Evolutionary conservation across 73 alveolate genomes (phyloP).

Genomic region (Breviolum minutum): DNA sequence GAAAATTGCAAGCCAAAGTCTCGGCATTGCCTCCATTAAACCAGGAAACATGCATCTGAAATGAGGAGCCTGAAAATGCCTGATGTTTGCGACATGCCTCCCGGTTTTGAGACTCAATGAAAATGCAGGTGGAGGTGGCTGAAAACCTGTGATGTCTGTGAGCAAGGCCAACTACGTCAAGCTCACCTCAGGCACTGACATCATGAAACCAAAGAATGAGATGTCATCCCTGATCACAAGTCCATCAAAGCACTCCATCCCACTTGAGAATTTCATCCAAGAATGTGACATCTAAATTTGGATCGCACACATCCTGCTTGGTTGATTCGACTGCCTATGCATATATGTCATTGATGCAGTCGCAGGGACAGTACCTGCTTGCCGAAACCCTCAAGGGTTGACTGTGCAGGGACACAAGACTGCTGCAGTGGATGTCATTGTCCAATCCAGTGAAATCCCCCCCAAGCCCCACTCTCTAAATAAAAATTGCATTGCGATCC

Average conservation of each 20-base stretch:
- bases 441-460: neutral
- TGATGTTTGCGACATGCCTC: neutral
- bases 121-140: neutral
- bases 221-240: neutral
- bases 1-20: neutral
- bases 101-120: neutral
- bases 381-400: neutral
- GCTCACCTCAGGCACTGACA: neutral
- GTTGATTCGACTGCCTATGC: neutral
- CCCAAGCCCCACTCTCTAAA: too few relatives aligned
- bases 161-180: neutral
- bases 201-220: neutral
- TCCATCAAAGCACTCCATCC: neutral
- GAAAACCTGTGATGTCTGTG: neutral
- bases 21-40: neutral
- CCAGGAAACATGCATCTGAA: neutral
- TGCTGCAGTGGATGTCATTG: neutral
- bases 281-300: neutral
- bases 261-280: neutral
- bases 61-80: too few relatives aligned
- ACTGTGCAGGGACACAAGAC: neutral
- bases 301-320: neutral
- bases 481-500: too few relatives aligned
- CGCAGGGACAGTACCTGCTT: neutral
- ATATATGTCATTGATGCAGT: neutral